phyloP scores from a whole-genome alignment of 2,329 filamentous ascomycete genomes.

The Aquanectria penicillioides region DNA sequence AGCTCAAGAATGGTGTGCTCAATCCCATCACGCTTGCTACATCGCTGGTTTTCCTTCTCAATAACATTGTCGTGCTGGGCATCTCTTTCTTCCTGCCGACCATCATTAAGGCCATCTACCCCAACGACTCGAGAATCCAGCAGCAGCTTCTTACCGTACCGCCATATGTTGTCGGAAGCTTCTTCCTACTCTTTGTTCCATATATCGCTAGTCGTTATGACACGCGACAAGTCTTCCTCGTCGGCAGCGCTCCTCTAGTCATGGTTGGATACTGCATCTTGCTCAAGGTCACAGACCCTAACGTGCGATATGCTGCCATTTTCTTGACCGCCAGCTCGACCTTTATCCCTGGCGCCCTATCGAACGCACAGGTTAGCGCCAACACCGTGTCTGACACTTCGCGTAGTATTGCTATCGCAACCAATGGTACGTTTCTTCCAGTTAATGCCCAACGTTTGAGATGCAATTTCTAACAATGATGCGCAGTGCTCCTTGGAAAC shows the following conservation, averaged over 20 bases:
- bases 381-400: constrained; percentile 77
- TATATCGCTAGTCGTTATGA: constrained; percentile 69
- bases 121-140: constrained; percentile 8
- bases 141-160: constrained; percentile 78
- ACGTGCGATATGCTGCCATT: constrained; percentile 72
- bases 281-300: constrained; percentile 60
- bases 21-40: constrained; percentile 65
- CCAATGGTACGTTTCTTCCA: not conserved
- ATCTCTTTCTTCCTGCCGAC: constrained; percentile 72
- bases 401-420: constrained; percentile 17
- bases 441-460: not conserved
- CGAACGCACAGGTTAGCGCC: constrained; percentile 72
- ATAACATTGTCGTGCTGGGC: constrained; percentile 73
- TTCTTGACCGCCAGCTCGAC: constrained; percentile 73
- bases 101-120: constrained; percentile 50
- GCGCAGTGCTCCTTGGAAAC: constrained; percentile 16
- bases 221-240: constrained; percentile 67
- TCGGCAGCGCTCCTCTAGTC: constrained; percentile 65
- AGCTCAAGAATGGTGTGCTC: constrained; percentile 65
- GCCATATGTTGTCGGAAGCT: constrained; percentile 73
- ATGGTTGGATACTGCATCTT: constrained; percentile 78
- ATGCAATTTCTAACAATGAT: not conserved
- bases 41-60: constrained; percentile 65
- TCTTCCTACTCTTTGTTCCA: constrained; percentile 69
- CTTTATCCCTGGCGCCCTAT: constrained; percentile 70